Conservation (phyloP, 345 rosid genomes). For the Rhodamnia argentea region DNA sequence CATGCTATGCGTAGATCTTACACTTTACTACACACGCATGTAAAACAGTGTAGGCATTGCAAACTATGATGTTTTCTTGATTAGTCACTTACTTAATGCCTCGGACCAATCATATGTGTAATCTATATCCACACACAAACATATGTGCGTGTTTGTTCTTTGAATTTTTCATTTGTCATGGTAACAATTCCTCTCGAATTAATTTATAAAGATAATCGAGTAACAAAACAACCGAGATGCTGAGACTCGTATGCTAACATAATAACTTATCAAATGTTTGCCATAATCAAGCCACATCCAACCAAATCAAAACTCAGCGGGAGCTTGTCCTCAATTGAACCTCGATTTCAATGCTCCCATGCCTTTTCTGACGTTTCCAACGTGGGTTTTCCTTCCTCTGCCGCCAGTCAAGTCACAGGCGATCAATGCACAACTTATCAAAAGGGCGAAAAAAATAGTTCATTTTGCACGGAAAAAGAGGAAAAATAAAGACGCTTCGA, state of each 20-base stretch:
- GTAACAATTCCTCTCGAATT: not conserved
- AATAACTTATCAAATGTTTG: not conserved
- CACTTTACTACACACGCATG: not conserved
- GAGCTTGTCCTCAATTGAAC: too few relatives aligned
- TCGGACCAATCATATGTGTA: not conserved
- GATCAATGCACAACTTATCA: too few relatives aligned
- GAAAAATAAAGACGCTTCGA: not conserved
- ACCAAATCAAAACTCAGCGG: not conserved
- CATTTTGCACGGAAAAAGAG: not conserved
- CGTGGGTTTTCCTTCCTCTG: too few relatives aligned
- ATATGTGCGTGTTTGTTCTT: not conserved
- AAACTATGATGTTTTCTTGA: not conserved
- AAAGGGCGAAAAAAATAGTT: not conserved
- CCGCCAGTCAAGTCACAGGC: too few relatives aligned
- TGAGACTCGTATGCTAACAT: not conserved
- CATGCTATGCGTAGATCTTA: not conserved
- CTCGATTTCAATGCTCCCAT: too few relatives aligned
- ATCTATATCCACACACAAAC: not conserved
- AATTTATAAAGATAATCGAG: not conserved
- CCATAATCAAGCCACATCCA: not conserved
- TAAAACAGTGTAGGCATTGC: not conserved
- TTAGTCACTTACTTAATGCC: not conserved
- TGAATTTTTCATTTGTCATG: not conserved
- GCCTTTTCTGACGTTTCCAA: too few relatives aligned
- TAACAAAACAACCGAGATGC: not conserved